These are phyloP conservation scores for Oryza brachyantha DNA, from an alignment of 176 grass and related monocot species.

Conservation along the genomic window DNA sequence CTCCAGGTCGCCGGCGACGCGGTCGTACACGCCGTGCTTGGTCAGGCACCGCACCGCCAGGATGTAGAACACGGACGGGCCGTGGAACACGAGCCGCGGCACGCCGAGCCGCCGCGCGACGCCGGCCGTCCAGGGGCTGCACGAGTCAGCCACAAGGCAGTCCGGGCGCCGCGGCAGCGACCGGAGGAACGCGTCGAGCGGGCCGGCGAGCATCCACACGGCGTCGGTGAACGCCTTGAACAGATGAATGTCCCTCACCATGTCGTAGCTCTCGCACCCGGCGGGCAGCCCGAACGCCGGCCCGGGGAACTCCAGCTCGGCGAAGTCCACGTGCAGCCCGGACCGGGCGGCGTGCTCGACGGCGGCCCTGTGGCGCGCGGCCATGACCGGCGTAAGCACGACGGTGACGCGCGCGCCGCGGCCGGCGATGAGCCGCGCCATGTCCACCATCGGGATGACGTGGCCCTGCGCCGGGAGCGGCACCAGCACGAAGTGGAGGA, in stretches of 20 bases:
- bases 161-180: constrained; percentile 24
- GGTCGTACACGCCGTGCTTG: constrained; percentile 17
- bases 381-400: constrained; percentile 45
- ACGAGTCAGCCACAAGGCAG: constrained; percentile 42
- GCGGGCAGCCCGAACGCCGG: constrained; percentile 31
- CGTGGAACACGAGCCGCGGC: constrained; percentile 36
- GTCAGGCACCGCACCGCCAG: constrained; percentile 14
- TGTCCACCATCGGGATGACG: constrained; percentile 51
- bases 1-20: constrained; percentile 30
- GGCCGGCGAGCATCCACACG: constrained; percentile 16
- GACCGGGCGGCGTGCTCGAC: constrained; percentile 20
- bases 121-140: constrained; percentile 12
- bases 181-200: constrained; percentile 40
- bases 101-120: constrained; percentile 26
- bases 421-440: constrained; percentile 46
- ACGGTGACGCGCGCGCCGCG: constrained; percentile 36
- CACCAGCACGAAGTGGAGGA: constrained; percentile 59
- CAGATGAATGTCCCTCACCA: not conserved
- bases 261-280: constrained; percentile 45
- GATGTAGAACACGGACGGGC: constrained; percentile 28
- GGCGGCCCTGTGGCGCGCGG: constrained; percentile 24
- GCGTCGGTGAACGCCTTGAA: constrained; percentile 30
- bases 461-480: constrained; percentile 59
- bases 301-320: constrained; percentile 47
- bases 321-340: constrained; percentile 37